Evolutionary conservation across 768 basidiomycete genomes (phyloP).

Genomic region (Exidia glandulosa): DNA sequence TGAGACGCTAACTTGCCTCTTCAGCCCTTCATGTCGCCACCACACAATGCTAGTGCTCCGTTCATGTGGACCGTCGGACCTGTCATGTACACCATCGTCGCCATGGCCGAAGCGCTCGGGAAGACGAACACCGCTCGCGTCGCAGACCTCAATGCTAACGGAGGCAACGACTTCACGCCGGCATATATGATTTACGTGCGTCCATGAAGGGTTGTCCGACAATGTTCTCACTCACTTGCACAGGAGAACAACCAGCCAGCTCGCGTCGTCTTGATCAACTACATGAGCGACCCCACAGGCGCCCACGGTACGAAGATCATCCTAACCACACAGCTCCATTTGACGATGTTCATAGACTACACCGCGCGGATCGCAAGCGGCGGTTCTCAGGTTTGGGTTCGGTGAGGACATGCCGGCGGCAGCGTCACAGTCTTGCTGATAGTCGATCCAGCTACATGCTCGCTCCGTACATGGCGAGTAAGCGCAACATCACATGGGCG

Average conservation of each 20-base stretch:
- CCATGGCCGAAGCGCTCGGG: conserved; percentile 36
- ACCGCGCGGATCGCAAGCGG: conserved; percentile 37
- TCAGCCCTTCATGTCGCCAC: conserved; percentile 42
- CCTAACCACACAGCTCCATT: conserved; percentile 26
- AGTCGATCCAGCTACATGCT: conserved; percentile 35
- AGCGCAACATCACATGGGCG: conserved; percentile 47
- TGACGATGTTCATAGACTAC: conserved; percentile 22
- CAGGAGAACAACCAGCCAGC: conserved; percentile 37
- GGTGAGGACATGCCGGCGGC: neutral
- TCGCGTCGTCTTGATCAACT: conserved; percentile 43
- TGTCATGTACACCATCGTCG: conserved; percentile 36
- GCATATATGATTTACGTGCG: conserved; percentile 37
- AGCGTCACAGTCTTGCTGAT: neutral
- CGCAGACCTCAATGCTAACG: conserved; percentile 27
- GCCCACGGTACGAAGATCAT: conserved; percentile 42
- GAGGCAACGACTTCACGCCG: conserved; percentile 32
- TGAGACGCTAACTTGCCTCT: neutral
- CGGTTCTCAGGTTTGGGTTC: conserved; percentile 2
- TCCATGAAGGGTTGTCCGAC: neutral
- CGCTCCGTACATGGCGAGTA: conserved; percentile 41
- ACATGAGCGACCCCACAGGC: conserved; percentile 30
- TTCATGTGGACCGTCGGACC: conserved; percentile 43
- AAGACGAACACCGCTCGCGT: conserved; percentile 29
- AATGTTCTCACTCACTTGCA: conserved; percentile 1
- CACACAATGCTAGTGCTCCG: conserved; percentile 32